Evolutionary conservation across 768 basidiomycete species (phyloP).

Genomic region (Butyriboletus loyo): DNA sequence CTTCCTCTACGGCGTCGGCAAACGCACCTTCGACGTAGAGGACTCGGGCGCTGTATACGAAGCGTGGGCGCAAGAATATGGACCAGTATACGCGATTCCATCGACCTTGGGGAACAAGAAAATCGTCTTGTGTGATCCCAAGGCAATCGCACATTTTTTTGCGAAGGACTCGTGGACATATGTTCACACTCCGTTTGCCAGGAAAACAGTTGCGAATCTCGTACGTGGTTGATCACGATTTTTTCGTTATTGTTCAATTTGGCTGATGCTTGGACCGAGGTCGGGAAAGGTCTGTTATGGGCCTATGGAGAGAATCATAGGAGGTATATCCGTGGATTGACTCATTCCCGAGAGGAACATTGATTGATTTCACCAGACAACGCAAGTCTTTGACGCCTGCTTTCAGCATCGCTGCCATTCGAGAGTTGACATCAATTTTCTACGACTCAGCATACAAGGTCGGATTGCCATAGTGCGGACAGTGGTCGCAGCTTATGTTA

Average conservation of each 20-base stretch:
- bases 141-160: constrained; percentile 21
- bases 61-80: constrained; percentile 20
- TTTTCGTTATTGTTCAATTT: neutral
- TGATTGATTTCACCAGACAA: constrained; percentile 25
- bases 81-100: constrained; percentile 15
- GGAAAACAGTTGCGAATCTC: constrained; percentile 26
- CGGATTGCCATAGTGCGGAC: neutral
- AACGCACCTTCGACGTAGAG: neutral
- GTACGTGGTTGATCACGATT: neutral
- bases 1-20: constrained; percentile 17
- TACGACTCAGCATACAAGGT: constrained; percentile 35
- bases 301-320: constrained; percentile 43
- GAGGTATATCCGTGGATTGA: constrained; percentile 28
- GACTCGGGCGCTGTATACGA: constrained; percentile 17
- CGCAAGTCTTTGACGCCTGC: constrained; percentile 37
- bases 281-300: constrained; percentile 31
- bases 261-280: neutral
- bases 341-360: neutral
- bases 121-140: constrained; percentile 40
- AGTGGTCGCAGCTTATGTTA: too few species aligned
- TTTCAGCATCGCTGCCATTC: constrained; percentile 40
- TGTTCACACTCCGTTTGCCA: constrained; percentile 34
- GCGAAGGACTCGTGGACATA: constrained; percentile 33
- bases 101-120: constrained; percentile 5
- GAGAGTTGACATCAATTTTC: constrained; percentile 36